phyloP scores from a whole-genome alignment of 768 basidiomycete species.

The Dictyophora rubrovolvata region DNA sequence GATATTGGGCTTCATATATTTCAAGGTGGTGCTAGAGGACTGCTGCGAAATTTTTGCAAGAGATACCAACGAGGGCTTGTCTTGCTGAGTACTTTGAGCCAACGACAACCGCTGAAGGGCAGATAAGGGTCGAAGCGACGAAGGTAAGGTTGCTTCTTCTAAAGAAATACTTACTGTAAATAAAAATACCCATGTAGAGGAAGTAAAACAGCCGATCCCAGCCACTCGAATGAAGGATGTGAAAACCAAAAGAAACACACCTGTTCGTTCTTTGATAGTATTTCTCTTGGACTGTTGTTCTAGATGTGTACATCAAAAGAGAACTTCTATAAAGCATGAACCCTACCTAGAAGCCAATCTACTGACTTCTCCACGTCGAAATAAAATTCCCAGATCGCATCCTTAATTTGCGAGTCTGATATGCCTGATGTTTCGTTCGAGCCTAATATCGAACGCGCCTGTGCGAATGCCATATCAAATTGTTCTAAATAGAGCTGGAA shows the following conservation, averaged over 20 bases:
- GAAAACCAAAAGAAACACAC: slow-evolving; percentile 31
- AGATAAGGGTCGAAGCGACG: slow-evolving; percentile 26
- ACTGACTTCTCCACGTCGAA: slow-evolving; percentile 77
- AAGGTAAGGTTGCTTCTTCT: slow-evolving; percentile 25
- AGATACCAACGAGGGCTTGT: slow-evolving; percentile 17
- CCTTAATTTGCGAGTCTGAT: slow-evolving; percentile 64
- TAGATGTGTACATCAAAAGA: slow-evolving; percentile 19
- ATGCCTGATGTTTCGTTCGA: slow-evolving; percentile 53
- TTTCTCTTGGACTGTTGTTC: slow-evolving; percentile 61
- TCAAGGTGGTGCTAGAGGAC: slow-evolving; percentile 11
- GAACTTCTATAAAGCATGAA: slow-evolving; percentile 4
- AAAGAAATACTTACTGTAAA: slow-evolving; percentile 21
- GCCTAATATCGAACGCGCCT: slow-evolving; percentile 61
- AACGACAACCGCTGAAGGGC: slow-evolving; percentile 34
- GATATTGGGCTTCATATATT: slow-evolving; percentile 7
- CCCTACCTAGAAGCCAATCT: slow-evolving; percentile 62
- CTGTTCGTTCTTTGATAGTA: slow-evolving; percentile 67
- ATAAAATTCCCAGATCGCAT: slow-evolving; percentile 78
- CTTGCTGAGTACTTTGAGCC: slow-evolving; percentile 27
- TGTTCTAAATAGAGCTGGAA: slow-evolving; percentile 29
- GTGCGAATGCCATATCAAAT: slow-evolving; percentile 62
- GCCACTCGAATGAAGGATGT: slow-evolving; percentile 9
- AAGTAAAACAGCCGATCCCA: background rate
- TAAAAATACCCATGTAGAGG: background rate
- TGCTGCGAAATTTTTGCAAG: slow-evolving; percentile 15